Evolutionary conservation across 148 eudicot species (phyloP).

Genomic region (Rhododendron henanense): DNA sequence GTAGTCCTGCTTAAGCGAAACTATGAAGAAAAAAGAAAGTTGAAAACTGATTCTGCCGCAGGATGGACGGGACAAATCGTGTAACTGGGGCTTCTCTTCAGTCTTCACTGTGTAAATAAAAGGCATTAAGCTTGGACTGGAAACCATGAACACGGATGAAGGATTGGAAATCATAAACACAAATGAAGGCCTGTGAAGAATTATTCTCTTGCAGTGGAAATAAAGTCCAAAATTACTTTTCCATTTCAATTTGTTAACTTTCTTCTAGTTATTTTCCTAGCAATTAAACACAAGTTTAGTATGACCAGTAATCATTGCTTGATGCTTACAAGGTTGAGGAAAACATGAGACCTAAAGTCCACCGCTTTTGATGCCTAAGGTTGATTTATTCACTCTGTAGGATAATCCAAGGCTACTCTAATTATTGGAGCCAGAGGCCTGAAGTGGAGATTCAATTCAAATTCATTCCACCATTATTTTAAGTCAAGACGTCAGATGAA

Average conservation of each 20-base stretch:
- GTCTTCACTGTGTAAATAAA: neutral
- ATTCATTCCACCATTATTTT: neutral
- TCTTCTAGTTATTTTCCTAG: neutral
- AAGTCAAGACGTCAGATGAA: neutral
- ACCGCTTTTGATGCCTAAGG: neutral
- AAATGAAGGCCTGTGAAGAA: neutral
- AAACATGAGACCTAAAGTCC: neutral
- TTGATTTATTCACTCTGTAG: neutral
- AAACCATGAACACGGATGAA: neutral
- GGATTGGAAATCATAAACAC: neutral
- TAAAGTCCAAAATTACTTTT: neutral
- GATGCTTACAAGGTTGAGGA: neutral
- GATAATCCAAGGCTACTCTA: neutral
- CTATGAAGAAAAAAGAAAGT: neutral
- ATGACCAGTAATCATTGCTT: neutral
- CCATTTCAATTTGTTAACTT: neutral
- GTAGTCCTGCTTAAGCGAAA: neutral
- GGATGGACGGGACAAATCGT: neutral
- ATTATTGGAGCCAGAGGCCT: neutral
- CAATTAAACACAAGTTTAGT: neutral
- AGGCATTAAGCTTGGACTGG: neutral
- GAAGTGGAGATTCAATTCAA: neutral
- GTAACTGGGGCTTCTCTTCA: neutral
- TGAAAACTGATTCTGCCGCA: neutral
- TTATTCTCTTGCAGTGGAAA: neutral